These are phyloP conservation scores for Terana coerulea DNA, from an alignment of 768 basidiomycete species.

Conservation along the genomic window DNA sequence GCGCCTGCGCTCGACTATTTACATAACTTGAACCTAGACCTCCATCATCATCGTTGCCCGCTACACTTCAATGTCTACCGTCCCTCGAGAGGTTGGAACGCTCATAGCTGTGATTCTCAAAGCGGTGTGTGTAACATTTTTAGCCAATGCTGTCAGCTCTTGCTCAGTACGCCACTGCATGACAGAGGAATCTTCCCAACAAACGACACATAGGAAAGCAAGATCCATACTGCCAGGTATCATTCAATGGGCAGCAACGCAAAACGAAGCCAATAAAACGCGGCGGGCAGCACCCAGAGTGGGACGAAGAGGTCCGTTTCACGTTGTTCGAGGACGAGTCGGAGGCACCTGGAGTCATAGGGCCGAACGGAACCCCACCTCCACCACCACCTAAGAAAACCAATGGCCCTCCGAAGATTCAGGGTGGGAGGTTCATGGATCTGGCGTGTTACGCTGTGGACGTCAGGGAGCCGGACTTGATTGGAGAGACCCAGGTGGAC, in stretches of 20 bases:
- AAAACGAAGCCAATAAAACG: conserved; percentile 93
- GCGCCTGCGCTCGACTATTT: no score
- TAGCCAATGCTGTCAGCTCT: neutral
- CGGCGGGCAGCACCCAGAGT: conserved; percentile 97
- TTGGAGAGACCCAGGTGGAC: conserved; percentile 88
- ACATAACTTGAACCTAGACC: no score
- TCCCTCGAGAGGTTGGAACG: conserved; percentile 81
- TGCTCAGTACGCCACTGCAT: conserved; percentile 4
- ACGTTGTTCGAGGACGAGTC: conserved; percentile 70
- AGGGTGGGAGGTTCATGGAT: conserved; percentile 72
- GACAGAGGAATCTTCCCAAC: conserved; percentile 87
- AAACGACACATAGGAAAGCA: conserved; percentile 95
- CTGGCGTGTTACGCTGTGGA: conserved; percentile 95
- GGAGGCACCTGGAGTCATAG: conserved; percentile 38
- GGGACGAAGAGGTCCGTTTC: conserved; percentile 98
- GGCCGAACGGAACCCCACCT: conserved; percentile 34
- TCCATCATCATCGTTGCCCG: conserved; percentile 3
- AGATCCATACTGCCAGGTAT: conserved; percentile 88
- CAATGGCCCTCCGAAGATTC: conserved; percentile 45
- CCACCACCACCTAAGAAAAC: conserved; percentile 75
- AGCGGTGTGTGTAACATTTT: conserved; percentile 59
- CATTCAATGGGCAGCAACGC: conserved; percentile 76
- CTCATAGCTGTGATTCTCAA: conserved; percentile 91
- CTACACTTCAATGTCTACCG: conserved; percentile 43
- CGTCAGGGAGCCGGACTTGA: conserved; percentile 89